Conservation (phyloP, 2,329 filamentous ascomycete genomes). For the Alternaria sp. region DNA sequence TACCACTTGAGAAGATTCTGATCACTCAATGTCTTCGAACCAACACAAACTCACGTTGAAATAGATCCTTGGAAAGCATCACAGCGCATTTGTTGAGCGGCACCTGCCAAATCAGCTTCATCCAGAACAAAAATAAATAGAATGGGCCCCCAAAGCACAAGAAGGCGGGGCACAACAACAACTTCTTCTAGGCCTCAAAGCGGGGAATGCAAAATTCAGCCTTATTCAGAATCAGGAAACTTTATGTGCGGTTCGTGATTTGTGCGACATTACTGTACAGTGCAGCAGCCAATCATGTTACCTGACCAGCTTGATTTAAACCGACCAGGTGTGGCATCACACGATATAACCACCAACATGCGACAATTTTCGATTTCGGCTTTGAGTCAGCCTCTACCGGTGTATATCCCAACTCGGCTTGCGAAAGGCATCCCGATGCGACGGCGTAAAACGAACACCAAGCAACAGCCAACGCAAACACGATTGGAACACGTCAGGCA, state of each 20-base stretch:
- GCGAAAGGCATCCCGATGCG: neutral
- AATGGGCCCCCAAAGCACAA: neutral
- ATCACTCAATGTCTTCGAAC: neutral
- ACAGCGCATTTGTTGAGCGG: neutral
- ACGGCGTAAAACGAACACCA: neutral
- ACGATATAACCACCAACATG: neutral
- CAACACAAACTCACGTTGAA: neutral
- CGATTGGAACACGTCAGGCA: neutral
- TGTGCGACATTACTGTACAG: neutral
- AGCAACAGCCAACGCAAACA: neutral
- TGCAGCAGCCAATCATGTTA: neutral
- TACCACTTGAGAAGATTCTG: neutral
- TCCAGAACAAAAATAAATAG: neutral
- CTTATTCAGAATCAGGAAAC: neutral
- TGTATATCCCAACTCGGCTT: neutral
- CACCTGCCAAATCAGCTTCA: neutral
- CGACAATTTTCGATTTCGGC: neutral
- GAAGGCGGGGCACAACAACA: neutral
- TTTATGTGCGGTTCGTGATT: neutral
- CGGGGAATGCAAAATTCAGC: neutral
- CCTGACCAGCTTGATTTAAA: neutral
- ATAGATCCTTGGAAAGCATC: neutral
- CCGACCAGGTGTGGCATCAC: neutral
- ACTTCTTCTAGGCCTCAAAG: neutral
- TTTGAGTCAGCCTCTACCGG: neutral